These are phyloP conservation scores for Podaxis pistillaris DNA, from an alignment of 768 basidiomycete genomes.

Conservation along the genomic window DNA sequence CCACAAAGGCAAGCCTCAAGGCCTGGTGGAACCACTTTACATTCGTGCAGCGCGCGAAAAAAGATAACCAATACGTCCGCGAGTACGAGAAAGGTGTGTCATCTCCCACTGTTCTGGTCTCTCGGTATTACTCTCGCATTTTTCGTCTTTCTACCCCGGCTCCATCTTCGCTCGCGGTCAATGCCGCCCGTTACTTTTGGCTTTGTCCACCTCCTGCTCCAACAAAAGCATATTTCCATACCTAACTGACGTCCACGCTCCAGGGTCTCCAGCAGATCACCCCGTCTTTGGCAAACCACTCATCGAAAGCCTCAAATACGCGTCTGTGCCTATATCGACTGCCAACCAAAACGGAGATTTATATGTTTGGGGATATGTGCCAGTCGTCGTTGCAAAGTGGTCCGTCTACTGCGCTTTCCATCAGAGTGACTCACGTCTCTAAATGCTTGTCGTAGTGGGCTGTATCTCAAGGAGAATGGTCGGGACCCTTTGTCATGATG, in stretches of 20 bases:
- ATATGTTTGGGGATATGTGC: conserved; percentile 92
- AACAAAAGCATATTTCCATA: background rate
- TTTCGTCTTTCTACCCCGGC: background rate
- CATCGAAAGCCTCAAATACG: conserved; percentile 79
- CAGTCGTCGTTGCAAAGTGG: conserved; percentile 98
- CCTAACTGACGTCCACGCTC: background rate
- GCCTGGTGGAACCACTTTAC: conserved; percentile 85
- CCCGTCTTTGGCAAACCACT: conserved; percentile 85
- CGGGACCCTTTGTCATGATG: conserved; percentile 13
- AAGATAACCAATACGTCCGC: conserved; percentile 35
- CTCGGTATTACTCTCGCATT: background rate
- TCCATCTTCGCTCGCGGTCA: conserved; percentile 5
- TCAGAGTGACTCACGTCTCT: conserved; percentile 3
- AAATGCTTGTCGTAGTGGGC: conserved; percentile 52
- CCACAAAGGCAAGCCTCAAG: conserved; percentile 61
- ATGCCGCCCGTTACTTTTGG: conserved; percentile 1
- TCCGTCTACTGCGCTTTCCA: conserved; percentile 37
- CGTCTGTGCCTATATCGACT: conserved; percentile 92
- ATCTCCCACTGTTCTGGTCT: background rate
- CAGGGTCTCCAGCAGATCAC: conserved; percentile 16
- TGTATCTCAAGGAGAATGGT: conserved; percentile 96
- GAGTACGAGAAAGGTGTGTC: conserved; percentile 6
- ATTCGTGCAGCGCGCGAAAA: conserved; percentile 61
- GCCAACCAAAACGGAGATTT: conserved; percentile 79
- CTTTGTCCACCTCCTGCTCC: conserved; percentile 2